Base-by-base conservation (phyloP, 495 filamentous ascomycete genomes). In the Gamarada debralockiae region DNA sequence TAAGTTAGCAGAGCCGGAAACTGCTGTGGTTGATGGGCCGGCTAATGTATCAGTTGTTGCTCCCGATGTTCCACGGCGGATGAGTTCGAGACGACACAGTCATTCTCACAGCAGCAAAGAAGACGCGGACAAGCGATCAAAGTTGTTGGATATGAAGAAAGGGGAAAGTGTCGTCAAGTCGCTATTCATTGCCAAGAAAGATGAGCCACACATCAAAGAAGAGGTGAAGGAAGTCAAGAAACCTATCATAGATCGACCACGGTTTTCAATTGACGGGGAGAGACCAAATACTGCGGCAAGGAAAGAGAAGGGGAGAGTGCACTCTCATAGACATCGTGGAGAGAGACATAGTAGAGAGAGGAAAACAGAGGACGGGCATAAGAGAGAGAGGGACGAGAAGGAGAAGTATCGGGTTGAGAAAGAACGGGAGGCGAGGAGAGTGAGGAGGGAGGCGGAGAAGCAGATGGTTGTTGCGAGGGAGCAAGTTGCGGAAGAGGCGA, bases 161-260 rank as follows among this genome's bases (percentile, higher is more conserved):
- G 60, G 60, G 3, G 57, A 60, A 20, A 63, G 60, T 48, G 47
- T 57, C 8, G 54, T 63, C 36, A 63, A 63, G 31, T 42, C 50
- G 0, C 53, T 50, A 15, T 57, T 63, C 39, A 44, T 63, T 39
- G 51, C 27, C 6, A 55, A 29, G n/a, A 55, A 29, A 17, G 41
- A 51, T 7, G 52, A 57, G 20, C 46, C 60, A 3, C 60, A 63
- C 45, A 44, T 57, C 46, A 57, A 48, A 42, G 48, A 52, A 41
- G 33, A 12, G 3, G 18, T 42, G 36, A 59, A 57, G 37, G 45
- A 54, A 29, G 18, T 22, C 13, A 58, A 39, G 21, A 13, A 39
- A 8, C 44, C 50, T 8, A 56, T 53, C 23, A 56, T 52, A n/a
- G 58, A 60, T 20, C 23, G 53, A 23, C 49, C 49, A 2, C 48